Conservation (phyloP, 805 yeast species). For the Suhomyces vadensis region DNA sequence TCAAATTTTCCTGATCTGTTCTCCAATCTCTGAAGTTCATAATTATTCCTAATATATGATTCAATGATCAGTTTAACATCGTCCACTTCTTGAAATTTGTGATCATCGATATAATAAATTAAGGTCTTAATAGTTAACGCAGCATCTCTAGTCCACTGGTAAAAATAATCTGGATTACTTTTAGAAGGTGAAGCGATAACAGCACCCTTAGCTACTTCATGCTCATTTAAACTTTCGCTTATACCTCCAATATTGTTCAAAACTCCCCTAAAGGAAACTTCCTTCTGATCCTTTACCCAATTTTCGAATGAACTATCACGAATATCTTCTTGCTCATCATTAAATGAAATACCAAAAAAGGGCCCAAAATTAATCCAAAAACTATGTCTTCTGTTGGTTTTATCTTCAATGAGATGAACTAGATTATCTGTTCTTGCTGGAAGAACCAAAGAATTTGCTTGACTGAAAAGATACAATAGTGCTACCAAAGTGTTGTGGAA, state of each 20-base stretch:
- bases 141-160: conserved; percentile 88
- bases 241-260: conserved; percentile 59
- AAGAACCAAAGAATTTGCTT: not conserved
- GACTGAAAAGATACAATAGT: not conserved
- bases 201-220: conserved; percentile 58
- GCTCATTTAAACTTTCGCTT: conserved; percentile 27
- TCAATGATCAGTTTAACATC: conserved; percentile 41
- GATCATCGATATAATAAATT: conserved; percentile 54
- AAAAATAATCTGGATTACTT: conserved; percentile 73
- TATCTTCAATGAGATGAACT: not conserved
- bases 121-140: conserved; percentile 76
- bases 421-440: not conserved
- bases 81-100: conserved; percentile 18
- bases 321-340: not conserved
- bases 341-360: not conserved
- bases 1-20: conserved; percentile 69
- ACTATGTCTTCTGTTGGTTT: no score
- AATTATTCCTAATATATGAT: conserved; percentile 61
- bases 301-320: conserved; percentile 36
- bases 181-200: conserved; percentile 85
- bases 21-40: conserved; percentile 58
- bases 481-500: not conserved
- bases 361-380: not conserved
- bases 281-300: conserved; percentile 51
- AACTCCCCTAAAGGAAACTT: conserved; percentile 46